phyloP scores from a whole-genome alignment of 2,329 filamentous ascomycete species.

The Phaeophleospora eucalypticola region DNA sequence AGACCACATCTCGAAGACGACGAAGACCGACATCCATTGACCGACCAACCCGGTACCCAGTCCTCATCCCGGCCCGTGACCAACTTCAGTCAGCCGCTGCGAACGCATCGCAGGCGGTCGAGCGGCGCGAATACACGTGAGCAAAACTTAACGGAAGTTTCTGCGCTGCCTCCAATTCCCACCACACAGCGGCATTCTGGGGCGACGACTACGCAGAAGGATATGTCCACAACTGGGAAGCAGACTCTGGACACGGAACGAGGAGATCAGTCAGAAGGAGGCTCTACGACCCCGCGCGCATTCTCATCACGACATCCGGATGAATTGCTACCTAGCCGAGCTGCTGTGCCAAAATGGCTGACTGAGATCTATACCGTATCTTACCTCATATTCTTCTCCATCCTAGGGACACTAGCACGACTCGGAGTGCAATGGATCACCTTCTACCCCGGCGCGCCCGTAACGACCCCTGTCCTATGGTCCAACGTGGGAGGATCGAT shows the following conservation, averaged over 20 bases:
- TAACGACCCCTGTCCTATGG: slow-evolving; percentile 75
- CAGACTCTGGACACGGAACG: slow-evolving; percentile 8
- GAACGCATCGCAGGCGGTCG: slow-evolving; percentile 9
- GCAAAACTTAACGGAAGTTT: slow-evolving; percentile 8
- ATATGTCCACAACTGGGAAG: slow-evolving; percentile 1
- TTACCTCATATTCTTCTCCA: slow-evolving; percentile 79
- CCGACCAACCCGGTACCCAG: slow-evolving; percentile 1
- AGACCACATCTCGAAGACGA: slow-evolving; percentile 13
- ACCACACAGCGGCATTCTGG: slow-evolving; percentile 16
- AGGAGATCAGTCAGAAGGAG: slow-evolving; percentile 2
- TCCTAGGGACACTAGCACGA: slow-evolving; percentile 78
- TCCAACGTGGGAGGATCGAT: slow-evolving; percentile 79
- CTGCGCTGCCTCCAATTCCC: slow-evolving; percentile 18
- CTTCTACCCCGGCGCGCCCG: slow-evolving; percentile 70
- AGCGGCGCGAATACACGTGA: slow-evolving; percentile 11
- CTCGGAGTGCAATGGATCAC: slow-evolving; percentile 77
- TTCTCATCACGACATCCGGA: slow-evolving; percentile 13
- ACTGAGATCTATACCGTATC: slow-evolving; percentile 62
- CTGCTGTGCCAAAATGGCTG: slow-evolving; percentile 26
- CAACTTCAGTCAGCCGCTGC: slow-evolving; percentile 18
- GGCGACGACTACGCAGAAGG: slow-evolving; percentile 8
- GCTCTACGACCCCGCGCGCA: slow-evolving; percentile 4
- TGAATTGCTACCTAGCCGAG: slow-evolving; percentile 9
- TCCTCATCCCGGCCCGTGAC: slow-evolving; percentile 6
- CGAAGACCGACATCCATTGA: slow-evolving; percentile 8